Base-by-base conservation (phyloP, 192 early-diverging fungal species). In the Entophlyctis luteolus region DNA sequence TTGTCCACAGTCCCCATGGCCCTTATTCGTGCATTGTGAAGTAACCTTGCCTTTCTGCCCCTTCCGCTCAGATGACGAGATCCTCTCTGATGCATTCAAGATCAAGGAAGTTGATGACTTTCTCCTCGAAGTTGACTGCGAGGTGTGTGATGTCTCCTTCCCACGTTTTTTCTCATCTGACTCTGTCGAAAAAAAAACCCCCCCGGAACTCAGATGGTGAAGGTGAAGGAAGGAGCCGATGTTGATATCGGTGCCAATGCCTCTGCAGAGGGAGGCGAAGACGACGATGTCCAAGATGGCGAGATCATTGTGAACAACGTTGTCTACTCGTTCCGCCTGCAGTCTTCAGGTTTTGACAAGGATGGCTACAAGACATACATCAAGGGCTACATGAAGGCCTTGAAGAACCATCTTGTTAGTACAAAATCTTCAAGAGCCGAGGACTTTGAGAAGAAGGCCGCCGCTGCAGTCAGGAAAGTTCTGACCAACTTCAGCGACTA, bases 201-300 rank as follows among this genome's bases (percentile, higher is more conserved):
- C n/a, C n/a, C 20, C 14, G 4, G 4, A 14, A 5, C n/a, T 27
- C 72, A 85, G 70, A 81, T 89, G 81, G 81, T 89, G 68, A 78
- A 71, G 25, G 55, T 91, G 65, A 81, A 77, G 56, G 79, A 74
- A 5, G 90, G 79, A 54, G n/a, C n/a, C n/a, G 85, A 93, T 36
- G 80, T 96, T 52, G 88, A 96, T 74, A 94, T 90, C 59, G 94
- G 93, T 79, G 94, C 89, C 77, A 93, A 94, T 83, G 81, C 91
- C 59, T 93, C 94, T 35, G 92, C 93, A 57, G 94, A 93, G 81
- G 78, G 60, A 20, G 72, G 71, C 31, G 55, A n/a, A n/a, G n/a
- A n/a, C n/a, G n/a, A n/a, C n/a, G n/a, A 55, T 18, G 68, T 87
- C 45, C 91, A 93, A 57, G 86, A 87, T 48, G 72, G 73, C 52